Conservation (phyloP, 2,329 filamentous ascomycete genomes). For the Curvularia sp. region DNA sequence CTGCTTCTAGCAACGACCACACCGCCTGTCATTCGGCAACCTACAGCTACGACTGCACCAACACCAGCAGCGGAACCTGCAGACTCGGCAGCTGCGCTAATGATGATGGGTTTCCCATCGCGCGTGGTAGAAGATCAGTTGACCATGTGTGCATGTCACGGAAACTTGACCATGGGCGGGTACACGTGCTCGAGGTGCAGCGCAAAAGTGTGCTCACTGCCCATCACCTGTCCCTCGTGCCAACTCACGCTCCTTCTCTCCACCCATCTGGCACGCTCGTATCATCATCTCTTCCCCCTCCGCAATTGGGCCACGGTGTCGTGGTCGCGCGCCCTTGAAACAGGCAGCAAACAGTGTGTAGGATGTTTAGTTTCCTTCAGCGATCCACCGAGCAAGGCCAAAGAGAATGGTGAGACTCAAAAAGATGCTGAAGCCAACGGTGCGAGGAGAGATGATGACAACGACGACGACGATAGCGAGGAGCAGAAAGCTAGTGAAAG, state of each 20-base stretch:
- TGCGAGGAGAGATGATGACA: slow-evolving; percentile 34
- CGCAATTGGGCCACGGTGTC: slow-evolving; percentile 89
- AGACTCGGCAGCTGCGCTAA: slow-evolving; percentile 63
- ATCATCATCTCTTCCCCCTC: slow-evolving; percentile 58
- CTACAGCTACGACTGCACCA: slow-evolving; percentile 43
- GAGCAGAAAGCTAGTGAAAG: slow-evolving; percentile 72
- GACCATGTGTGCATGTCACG: slow-evolving; percentile 91
- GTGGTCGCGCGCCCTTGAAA: slow-evolving; percentile 72
- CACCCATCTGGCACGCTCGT: slow-evolving; percentile 61
- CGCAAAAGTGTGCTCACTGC: slow-evolving; percentile 87
- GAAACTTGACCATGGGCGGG: slow-evolving; percentile 79
- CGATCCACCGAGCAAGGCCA: slow-evolving; percentile 25
- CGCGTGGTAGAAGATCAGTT: slow-evolving; percentile 75
- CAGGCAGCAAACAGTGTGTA: slow-evolving; percentile 68
- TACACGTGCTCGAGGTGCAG: slow-evolving; percentile 91
- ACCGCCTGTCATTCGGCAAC: slow-evolving; percentile 80
- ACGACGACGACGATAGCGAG: slow-evolving; percentile 45
- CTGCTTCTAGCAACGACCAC: slow-evolving; percentile 89
- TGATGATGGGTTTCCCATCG: slow-evolving; percentile 99
- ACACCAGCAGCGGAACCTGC: slow-evolving; percentile 31
- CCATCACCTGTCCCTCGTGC: slow-evolving; percentile 89
- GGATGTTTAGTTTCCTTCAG: slow-evolving; percentile 81
- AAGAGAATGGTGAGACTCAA: slow-evolving; percentile 19
- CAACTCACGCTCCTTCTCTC: slow-evolving; percentile 91
- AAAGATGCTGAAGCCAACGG: slow-evolving; percentile 24